phyloP scores from a whole-genome alignment of 2,329 filamentous ascomycete genomes.

The Delphinella strobiligena region DNA sequence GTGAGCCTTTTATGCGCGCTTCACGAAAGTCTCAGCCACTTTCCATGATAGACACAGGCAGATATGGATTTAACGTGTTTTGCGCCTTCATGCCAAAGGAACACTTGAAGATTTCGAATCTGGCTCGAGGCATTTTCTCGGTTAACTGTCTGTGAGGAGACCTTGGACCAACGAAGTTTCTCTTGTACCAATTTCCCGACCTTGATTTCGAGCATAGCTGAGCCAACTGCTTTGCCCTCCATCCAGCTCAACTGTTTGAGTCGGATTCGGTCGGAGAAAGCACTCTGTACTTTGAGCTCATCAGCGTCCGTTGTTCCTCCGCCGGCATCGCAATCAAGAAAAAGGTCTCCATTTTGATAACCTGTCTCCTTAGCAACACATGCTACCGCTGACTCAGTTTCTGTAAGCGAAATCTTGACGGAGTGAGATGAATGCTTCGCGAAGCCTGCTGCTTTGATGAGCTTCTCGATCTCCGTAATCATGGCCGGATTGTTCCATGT shows the following conservation, averaged over 20 bases:
- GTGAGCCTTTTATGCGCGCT: conserved; percentile 21
- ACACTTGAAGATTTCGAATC: conserved; percentile 30
- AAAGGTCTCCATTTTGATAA: conserved; percentile 27
- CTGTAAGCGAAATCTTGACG: conserved; percentile 35
- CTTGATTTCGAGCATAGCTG: conserved; percentile 27
- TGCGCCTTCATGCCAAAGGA: conserved; percentile 23
- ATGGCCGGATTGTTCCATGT: conserved; percentile 13
- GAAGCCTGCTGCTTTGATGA: conserved; percentile 8
- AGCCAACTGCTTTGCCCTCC: conserved; percentile 26
- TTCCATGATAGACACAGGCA: conserved; percentile 21
- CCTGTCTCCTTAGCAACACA: conserved; percentile 27
- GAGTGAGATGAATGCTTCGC: conserved; percentile 18
- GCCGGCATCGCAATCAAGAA: conserved; percentile 40
- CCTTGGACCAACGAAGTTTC: not conserved
- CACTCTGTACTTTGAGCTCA: conserved; percentile 22
- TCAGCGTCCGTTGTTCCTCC: conserved; percentile 36
- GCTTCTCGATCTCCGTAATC: conserved; percentile 10
- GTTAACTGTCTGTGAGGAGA: conserved; percentile 4
- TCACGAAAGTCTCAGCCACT: conserved; percentile 21
- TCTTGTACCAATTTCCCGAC: conserved; percentile 14
- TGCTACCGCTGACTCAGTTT: conserved; percentile 43
- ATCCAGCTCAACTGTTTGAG: conserved; percentile 7
- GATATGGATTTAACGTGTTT: conserved; percentile 3
- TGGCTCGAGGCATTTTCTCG: conserved; percentile 25
- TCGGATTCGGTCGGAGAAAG: not conserved